These are phyloP conservation scores for Cordyceps sp. DNA, from an alignment of 2,329 filamentous ascomycete genomes.

Conservation along the genomic window DNA sequence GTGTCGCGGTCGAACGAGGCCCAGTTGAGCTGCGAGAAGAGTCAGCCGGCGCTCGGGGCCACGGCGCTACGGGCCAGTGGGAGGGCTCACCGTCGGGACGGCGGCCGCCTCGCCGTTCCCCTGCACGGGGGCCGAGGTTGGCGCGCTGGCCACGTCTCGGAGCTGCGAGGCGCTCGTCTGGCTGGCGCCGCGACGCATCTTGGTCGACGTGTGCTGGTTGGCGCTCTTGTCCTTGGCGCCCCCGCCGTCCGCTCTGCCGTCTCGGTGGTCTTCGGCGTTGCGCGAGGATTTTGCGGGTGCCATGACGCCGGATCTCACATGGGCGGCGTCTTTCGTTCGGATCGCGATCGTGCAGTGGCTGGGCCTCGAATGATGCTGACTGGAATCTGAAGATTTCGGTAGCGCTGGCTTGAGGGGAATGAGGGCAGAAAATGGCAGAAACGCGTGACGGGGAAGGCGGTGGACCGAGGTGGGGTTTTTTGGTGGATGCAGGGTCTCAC, in stretches of 20 bases:
- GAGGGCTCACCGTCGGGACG: conserved; percentile 16
- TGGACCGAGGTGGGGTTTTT: no score
- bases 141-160: conserved; percentile 25
- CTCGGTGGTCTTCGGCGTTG: conserved; percentile 21
- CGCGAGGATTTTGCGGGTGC: conserved; percentile 29
- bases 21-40: conserved; percentile 40
- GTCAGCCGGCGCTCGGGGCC: no score
- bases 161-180: conserved; percentile 19
- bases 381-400: no score
- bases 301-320: conserved; percentile 13
- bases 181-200: conserved; percentile 38
- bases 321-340: neutral
- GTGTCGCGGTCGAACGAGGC: conserved; percentile 47
- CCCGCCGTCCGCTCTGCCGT: conserved; percentile 21
- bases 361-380: neutral
- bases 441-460: neutral
- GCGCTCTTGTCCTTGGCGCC: conserved; percentile 27
- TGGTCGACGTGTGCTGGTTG: conserved; percentile 27
- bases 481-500: no score
- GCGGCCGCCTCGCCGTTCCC: conserved; percentile 12
- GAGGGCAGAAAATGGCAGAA: no score
- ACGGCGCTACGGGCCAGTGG: no score
- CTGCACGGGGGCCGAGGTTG: conserved; percentile 15
- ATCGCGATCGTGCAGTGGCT: neutral
- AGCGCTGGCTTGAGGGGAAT: no score